Evolutionary conservation across 805 yeast species (phyloP), one percentile per base, ranked within the genome.

Genomic region (Lachancea waltii): DNA sequence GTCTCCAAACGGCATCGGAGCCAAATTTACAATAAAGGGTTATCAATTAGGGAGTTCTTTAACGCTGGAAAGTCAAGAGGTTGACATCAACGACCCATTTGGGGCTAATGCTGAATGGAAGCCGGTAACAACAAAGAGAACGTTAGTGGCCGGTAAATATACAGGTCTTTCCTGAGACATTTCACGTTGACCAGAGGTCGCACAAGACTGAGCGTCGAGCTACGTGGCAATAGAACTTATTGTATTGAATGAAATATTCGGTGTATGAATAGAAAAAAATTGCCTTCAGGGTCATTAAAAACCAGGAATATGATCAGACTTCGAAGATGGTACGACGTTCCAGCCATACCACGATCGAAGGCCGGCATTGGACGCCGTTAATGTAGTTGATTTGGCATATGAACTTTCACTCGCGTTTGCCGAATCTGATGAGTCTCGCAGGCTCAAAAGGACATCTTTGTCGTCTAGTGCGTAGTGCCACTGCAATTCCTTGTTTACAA

Each of bases 1-100:
- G 60, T 70, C 81, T 16, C 77, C 77, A 11, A 68, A 77, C 21
- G 95, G 95, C 28, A 77, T 85, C 35, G 81, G 78, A 51, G 64
- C 82, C 30, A 76, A 80, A 56, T 84, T 81, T 54, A 62, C 69
- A n/a, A 59, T 75, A 35, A 62, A 62, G 39, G 63, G 58, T 43
- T 61, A 63, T 22, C 55, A 60, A 23, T 58, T 68, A 20, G 75
- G 75, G 7, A 60, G 70, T 26, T 63, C 67, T 23, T 54, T 72
- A 26, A 56, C 64, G 20, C 57, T 79, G 31, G 39, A 49, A n/a
- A 45, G 54, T 20, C 66, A 63, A 45, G 60, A 61, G 34, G 46
- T 53, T 21, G 60, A 57, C 36, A 67, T 59, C 23, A 59, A 58
- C 34, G 63, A 66, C 47, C 69, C 70, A 35, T 65, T 65, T 42